phyloP scores from a whole-genome alignment of 1,284 basidiomycete species.

The Anthracocystis setariae region DNA sequence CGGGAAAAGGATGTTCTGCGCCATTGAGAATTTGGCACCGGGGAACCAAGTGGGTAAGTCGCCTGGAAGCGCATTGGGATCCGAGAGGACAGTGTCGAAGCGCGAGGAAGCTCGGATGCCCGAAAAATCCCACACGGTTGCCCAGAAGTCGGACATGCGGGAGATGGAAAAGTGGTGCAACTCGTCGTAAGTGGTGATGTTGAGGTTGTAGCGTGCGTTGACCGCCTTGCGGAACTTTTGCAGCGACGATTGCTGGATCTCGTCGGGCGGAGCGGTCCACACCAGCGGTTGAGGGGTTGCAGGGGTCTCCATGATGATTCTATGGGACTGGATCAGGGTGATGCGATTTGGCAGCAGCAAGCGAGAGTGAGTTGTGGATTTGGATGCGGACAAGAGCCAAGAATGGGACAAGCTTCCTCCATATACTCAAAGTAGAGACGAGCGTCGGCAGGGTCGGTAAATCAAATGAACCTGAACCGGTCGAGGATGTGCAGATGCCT shows the following conservation, averaged over 20 bases:
- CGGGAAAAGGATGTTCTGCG: conserved; percentile 52
- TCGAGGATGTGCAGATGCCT: too few species aligned
- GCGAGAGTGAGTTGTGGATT: too few species aligned
- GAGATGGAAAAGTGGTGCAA: conserved; percentile 50
- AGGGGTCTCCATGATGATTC: neutral
- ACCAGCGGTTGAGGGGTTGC: conserved; percentile 33
- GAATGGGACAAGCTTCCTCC: neutral
- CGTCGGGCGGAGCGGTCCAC: conserved; percentile 32
- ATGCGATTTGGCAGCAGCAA: neutral
- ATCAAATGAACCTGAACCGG: too few species aligned
- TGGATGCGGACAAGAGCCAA: too few species aligned
- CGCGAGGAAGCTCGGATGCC: conserved; percentile 37
- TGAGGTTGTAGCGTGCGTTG: conserved; percentile 38
- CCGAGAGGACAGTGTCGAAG: conserved; percentile 36
- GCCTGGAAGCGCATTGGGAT: conserved; percentile 42
- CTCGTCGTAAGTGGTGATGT: conserved; percentile 44
- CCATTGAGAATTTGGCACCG: conserved; percentile 40
- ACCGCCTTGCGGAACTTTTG: conserved; percentile 48
- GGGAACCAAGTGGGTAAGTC: conserved; percentile 49
- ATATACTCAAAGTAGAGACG: too few species aligned
- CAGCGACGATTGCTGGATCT: conserved; percentile 30
- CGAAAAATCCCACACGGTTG: conserved; percentile 42
- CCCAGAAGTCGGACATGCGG: conserved; percentile 46
- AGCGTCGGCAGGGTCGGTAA: too few species aligned
- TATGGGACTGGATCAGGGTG: neutral